Base-by-base conservation (phyloP, 108 stramenopile genomes). In the Conticribra weissflogii region DNA sequence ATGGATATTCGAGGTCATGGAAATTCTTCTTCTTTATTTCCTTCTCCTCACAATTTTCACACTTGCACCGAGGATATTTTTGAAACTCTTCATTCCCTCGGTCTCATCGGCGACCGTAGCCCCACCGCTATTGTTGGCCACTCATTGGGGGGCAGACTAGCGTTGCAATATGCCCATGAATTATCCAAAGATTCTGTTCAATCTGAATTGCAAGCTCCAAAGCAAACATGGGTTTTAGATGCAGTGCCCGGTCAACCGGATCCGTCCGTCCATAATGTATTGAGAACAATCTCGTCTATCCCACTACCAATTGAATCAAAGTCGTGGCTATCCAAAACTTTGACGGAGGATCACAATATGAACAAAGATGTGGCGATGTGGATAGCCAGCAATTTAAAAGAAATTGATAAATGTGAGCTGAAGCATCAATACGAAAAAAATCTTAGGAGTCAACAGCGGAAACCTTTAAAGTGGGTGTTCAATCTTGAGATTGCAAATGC, bases 1-100 rank as follows among this genome's bases (percentile, higher is more conserved):
- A 51, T 92, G 54, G 89, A 95, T 72, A 33, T 92, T 44, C 79
- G 86, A 66, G 94, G 89, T 31, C 93, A 92, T 56, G 93, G 93
- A 8, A 57, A 72, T 7, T 80, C 84, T 27, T 36, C 54, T 29
- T n/a, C 63, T 32, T 53, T 58, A 41, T 32, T 72, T 46, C 23
- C 46, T 3, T 60, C 61, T 21, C 78, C 82, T 19, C 73, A 81
- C 52, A 81, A 71, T 24, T 72, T 87, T 31, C 33, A 54, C 9
- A 49, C 58, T 18, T 84, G 83, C 52, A 71, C 66, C 2, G 19
- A 76, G 18, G 92, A 93, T 63, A 56, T 93, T 8, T 22, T 77
- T 27, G 24, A 81, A 19, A 91, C 94, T 0, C 45, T 92, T 9
- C 18, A 56, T 28, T 28, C 54, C 15, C 46, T 76, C 0, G 76